Base-by-base conservation (phyloP, 2,329 filamentous ascomycete species). In the Aspergillus pseudoglaucus region DNA sequence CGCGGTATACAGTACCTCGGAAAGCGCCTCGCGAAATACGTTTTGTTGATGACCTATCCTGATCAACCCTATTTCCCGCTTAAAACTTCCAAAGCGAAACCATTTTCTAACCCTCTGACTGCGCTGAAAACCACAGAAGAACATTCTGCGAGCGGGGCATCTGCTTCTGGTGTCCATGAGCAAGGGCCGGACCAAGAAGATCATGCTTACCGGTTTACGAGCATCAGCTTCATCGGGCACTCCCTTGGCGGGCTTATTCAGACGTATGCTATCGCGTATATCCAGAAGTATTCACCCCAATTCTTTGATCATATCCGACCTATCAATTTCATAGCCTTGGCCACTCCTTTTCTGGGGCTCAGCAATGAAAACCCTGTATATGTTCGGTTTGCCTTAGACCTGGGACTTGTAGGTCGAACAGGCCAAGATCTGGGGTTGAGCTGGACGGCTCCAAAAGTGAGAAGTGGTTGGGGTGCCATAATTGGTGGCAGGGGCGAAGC, bases 301-400 rank as follows among this genome's bases (percentile, higher is more conserved):
- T 97, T 97, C 65, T 97, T 97, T 59, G 79, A 90, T 44, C 73
- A 83, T 4, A 95, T 96, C 59, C 80, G 83, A 54, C 91, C 91
- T 0, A 75, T 95, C 64, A 96, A 96, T 64, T 97, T 97, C 62
- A 85, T 97, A 55, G 79, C 87, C 23, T 73, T 97, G 56, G 90
- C 91, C 14, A 85, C 90, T 0, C 91, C 91, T 0, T 89, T 96
- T 56, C 73, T 97, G 1, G 91, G 91, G 0, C 74, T 97, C 33
- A 97, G 91, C 67, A 96, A 98, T 64, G 93, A 98, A 64, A 98
- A 98, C 59, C 93, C 93, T 0, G 77, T 97, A 48, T 98, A 98
- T 65, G 88, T 98, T 68, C 95, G 90, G 61, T 97, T 98, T 66
- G 93, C 93, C 0, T 75, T 98, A 3, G 93, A 98, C 65, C 95